Evolutionary conservation across 352 stramenopile species (phyloP).

Genomic region (Globisporangium ultimum): DNA sequence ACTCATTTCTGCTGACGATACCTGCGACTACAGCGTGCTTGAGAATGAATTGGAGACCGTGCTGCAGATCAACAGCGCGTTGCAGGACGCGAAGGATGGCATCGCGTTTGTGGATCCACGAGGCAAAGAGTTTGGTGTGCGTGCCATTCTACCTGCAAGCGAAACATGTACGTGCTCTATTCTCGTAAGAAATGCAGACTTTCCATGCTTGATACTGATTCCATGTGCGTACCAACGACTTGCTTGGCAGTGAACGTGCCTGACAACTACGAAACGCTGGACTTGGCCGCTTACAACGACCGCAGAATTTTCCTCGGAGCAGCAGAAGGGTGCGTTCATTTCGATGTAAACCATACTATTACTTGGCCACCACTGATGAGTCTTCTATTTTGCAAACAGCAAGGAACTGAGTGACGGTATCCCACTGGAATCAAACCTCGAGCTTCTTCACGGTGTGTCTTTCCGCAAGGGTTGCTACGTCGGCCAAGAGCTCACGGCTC

Average conservation of each 20-base stretch:
- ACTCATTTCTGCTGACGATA: slow-evolving; percentile 19
- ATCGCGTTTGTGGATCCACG: slow-evolving; percentile 64
- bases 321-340: slow-evolving; percentile 57
- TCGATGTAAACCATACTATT: not conserved
- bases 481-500: slow-evolving; percentile 92
- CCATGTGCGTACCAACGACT: slow-evolving; percentile 7
- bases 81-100: slow-evolving; percentile 19
- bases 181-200: no score
- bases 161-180: slow-evolving; percentile 18
- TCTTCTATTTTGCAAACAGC: slow-evolving; percentile 25
- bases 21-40: slow-evolving; percentile 14
- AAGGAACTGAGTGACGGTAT: slow-evolving; percentile 81
- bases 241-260: slow-evolving; percentile 42
- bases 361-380: not conserved
- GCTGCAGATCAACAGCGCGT: slow-evolving; percentile 31
- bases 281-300: slow-evolving; percentile 50
- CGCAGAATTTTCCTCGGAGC: slow-evolving; percentile 65
- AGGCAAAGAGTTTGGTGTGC: slow-evolving; percentile 56
- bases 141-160: slow-evolving; percentile 44
- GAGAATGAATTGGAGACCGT: slow-evolving; percentile 23
- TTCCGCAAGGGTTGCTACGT: slow-evolving; percentile 96
- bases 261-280: slow-evolving; percentile 37
- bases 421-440: slow-evolving; percentile 91
- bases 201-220: not conserved
- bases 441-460: slow-evolving; percentile 86